Base-by-base conservation (phyloP, 2,329 filamentous ascomycete genomes). In the Penicillium sp. region DNA sequence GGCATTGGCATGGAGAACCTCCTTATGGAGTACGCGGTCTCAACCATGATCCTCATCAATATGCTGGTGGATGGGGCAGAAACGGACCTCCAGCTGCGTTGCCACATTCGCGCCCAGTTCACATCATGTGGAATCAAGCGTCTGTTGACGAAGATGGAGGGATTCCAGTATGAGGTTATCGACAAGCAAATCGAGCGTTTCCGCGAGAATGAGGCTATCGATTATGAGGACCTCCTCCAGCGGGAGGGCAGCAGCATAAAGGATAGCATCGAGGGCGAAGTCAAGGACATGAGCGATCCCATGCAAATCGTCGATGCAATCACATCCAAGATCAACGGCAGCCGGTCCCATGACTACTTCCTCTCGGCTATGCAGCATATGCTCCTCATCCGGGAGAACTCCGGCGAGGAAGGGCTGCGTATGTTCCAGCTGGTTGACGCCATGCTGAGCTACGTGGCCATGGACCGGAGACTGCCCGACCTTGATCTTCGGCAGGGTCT, bases 381-480 rank as follows among this genome's bases (percentile, higher is more conserved):
- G 73, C 83, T 99, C 66, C 83, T 99, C 44, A 96, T 97, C 64
- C 86, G 92, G 57, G 90, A 96, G 70, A 94, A 92, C 63, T 91
- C 96, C 67, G 89, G 89, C 49, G 94, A 97, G 72, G 94, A 99
- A 75, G 87, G 92, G 15, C 78, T 97, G 61, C 88, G 91, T 49
- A 94, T 97, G 89, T 99, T 97, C 78, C 94, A 97, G 79, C 85
- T 99, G 29, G 93, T 97, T 29, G 94, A 99, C 76, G 89, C 91
- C n/a, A 97, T 97, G 92, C 86, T 99, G 64, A 96, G 92, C 76
- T 97, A 97, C 75, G 93, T 99, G 61, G 93, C 93, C 68, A 99
- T 99, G 93, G 94, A 99, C 75, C 86, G 94, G 70, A 85, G 94
- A 62, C 77, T 97, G 63, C 94, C 94, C 39, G 93, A 99, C 75